Percentiles rank a stretch among this genome's conserved stretches.
Conservation (phyloP, 306 rosid genomes). For the Cucurbita argyrosperma region DNA sequence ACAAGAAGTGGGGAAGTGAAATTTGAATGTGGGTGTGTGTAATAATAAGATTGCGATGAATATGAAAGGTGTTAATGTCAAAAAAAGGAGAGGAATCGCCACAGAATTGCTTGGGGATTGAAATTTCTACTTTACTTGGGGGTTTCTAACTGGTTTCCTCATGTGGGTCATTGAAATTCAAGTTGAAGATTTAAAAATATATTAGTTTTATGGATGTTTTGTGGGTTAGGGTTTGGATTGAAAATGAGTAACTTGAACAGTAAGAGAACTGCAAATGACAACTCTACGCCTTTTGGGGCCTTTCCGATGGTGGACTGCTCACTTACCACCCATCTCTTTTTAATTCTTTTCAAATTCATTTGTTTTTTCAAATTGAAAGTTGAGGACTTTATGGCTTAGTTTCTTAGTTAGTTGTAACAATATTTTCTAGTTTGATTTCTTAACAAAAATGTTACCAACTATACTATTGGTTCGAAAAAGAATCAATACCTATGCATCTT, state of each 20-base stretch:
- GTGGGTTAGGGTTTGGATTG: conserved; percentile 6
- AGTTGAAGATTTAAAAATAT: not conserved
- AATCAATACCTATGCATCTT: too few species aligned
- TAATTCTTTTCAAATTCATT: not conserved
- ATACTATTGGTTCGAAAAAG: too few species aligned
- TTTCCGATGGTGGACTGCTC: conserved; percentile 1
- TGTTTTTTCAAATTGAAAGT: not conserved
- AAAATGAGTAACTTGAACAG: not conserved
- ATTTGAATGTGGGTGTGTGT: conserved; percentile 2
- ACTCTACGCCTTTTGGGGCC: conserved; percentile 2
- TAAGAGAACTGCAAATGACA: conserved; percentile 9
- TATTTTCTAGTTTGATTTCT: not conserved
- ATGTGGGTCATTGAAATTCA: not conserved
- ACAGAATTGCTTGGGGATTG: conserved; percentile 1
- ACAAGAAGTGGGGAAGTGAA: conserved; percentile 2
- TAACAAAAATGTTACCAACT: too few species aligned
- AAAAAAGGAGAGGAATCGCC: not conserved
- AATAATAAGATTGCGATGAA: not conserved
- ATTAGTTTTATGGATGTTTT: not conserved
- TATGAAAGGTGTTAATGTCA: not conserved
- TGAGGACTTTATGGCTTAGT: not conserved
- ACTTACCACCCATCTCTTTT: not conserved
- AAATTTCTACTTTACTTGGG: not conserved
- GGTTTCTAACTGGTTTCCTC: not conserved
- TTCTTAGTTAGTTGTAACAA: not conserved